Evolutionary conservation across 108 stramenopile genomes (phyloP), one percentile per base, ranked within the genome.

Genomic region (Parmales sp.): DNA sequence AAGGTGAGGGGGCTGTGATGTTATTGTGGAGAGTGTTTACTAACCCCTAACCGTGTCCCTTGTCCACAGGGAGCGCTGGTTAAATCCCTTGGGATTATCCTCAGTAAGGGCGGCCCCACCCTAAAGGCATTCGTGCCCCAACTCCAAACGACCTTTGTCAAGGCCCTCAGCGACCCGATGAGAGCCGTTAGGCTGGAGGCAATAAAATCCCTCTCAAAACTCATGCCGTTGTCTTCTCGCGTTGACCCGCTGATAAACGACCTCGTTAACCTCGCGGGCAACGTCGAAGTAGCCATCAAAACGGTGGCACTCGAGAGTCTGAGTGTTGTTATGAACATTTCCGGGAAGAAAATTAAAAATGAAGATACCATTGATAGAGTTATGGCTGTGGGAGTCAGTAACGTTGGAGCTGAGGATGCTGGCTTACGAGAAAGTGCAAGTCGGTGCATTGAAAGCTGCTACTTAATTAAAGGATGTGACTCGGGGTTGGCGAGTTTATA

Each of bases 121-220:
- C 77, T 99, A 22, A 87, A 94, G 71, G 94, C 96, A 5, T 97
- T 99, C 64, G 95, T 95, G 23, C 98, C 98, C 11, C 98, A 99
- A 72, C 95, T 99, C 45, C 98, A 99, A 67, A 98, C 98, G 13
- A 99, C 98, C 4, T 97, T 99, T 69, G 88, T 96, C 22, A 99
- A 99, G 74, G 89, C 94, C n/a, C 81, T 99, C 6, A 87, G 90
- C 36, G 96, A 96, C 78, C 88, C 88, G 16, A 86, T 82, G 4
- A 84, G 90, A n/a, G 81, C 83, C 64, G 92, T 94, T n/a, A 83
- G 95, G 38, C 51, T 82, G 6, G 88, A 84, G 51, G 95, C 89
- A 18, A 87, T 87, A 46, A 63, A 60, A 13, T 93, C 95, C 38
- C 79, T 96, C 6, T 87, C 86, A 0, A 76, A 92, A 18, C 77